Percentiles rank a stretch among this genome's conserved stretches.
Conservation (phyloP, 257 asterid species). For the Solanum rostratum region DNA sequence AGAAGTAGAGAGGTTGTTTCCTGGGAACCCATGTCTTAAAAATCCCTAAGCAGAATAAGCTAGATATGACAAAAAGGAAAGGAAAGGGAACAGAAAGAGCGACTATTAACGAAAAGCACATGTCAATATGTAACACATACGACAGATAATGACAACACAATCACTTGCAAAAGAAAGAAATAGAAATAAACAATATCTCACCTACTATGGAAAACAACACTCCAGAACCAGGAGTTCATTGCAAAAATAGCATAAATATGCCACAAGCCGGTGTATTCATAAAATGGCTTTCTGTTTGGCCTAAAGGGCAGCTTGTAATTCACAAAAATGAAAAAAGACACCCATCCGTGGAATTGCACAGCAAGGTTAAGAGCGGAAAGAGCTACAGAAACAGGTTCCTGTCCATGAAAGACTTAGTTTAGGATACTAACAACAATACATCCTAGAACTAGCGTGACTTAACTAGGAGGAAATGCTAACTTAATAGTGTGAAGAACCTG, state of each 20-base stretch:
- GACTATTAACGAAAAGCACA: too few relatives aligned
- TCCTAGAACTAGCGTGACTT: not conserved
- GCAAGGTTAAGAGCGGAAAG: constrained; percentile 82
- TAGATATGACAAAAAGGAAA: too few relatives aligned
- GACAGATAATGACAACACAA: too few relatives aligned
- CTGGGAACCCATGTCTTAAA: too few relatives aligned
- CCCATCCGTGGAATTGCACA: constrained; percentile 88
- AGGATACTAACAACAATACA: not conserved
- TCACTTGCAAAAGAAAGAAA: not conserved
- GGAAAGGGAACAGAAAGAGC: too few relatives aligned
- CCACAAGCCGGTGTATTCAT: constrained; percentile 84
- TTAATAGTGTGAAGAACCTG: constrained; percentile 36
- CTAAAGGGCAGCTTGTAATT: constrained; percentile 65
- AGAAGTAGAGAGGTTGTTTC: too few relatives aligned
- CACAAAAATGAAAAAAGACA: constrained; percentile 71
- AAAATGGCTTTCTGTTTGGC: constrained; percentile 53
- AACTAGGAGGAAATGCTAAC: not conserved
- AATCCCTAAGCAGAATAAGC: too few relatives aligned
- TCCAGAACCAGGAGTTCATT: constrained; percentile 84
- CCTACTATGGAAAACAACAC: constrained; percentile 75
- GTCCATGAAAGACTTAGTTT: constrained; percentile 7
- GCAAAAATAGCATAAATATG: constrained; percentile 62
- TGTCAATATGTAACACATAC: too few relatives aligned
- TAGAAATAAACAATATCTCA: constrained; percentile 17
- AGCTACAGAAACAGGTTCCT: constrained; percentile 94